Base-by-base conservation (phyloP, 305 asterid species). In the Fraxinus latifolia region DNA sequence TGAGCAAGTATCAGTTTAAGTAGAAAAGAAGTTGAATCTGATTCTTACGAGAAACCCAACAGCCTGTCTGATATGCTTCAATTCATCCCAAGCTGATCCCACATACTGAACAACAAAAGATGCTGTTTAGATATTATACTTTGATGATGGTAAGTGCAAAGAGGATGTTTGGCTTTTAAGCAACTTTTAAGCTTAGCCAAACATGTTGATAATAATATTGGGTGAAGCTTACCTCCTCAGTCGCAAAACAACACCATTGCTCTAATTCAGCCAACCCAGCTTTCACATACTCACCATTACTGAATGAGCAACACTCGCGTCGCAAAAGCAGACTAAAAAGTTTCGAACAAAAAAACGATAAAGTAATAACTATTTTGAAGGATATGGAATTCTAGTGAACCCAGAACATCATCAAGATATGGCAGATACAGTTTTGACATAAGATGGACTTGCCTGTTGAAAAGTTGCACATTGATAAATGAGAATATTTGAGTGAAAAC, bases 231-330 rank as follows among this genome's bases (percentile, higher is more conserved):
- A 96, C 99, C 78, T 96, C 97, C 87, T 95, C 98, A 85, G 98
- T 92, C 31, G 97, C 98, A 87, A 84, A 86, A 86, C 89, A 83
- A 86, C 99, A 96, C 98, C 98, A 96, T 86, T 95, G 98, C 85
- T 96, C 99, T 82, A 96, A 83, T 89, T 96, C 98, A 75, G 95
- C 98, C 87, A 96, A 85, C 81, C 99, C 99, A 14, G 98, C 83
- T 88, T 96, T 96, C 72, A 96, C 98, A 77, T 89, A 96, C 91
- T 95, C 99, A 32, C 99, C 99, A 33, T 96, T 96, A 82, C 97
- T 96, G 88, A 96, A 96, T 77, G 99, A 96, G 91, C 99, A 96
- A 81, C 99, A 96, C 88, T 96, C 99, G 0, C 99, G 97, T 76
- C 98, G 91, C 88, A 96, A 90, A 84, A 96, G 98, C 80, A 96